Conservation (phyloP, 495 filamentous ascomycete species). For the Hypoxylon lienhwacheense region DNA sequence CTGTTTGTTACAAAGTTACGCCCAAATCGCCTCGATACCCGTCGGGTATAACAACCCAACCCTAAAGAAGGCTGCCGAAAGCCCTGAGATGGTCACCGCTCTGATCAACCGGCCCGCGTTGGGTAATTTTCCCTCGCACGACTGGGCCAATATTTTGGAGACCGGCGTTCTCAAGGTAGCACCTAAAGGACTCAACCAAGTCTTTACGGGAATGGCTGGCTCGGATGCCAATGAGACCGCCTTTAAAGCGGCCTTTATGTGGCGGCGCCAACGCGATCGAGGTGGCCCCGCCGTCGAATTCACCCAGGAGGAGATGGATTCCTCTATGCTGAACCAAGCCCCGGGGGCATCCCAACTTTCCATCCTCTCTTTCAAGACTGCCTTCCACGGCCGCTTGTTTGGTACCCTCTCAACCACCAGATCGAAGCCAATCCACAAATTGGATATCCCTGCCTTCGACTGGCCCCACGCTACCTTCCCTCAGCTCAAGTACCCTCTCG, state of each 20-base stretch:
- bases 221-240: conserved; percentile 99
- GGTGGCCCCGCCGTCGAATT: conserved; percentile 83
- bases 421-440: conserved; percentile 96
- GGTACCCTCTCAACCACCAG: conserved; percentile 90
- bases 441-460: conserved; percentile 97
- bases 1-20: conserved; percentile 59
- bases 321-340: conserved; percentile 80
- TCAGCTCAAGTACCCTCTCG: conserved; percentile 84
- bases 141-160: conserved; percentile 84
- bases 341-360: conserved; percentile 84
- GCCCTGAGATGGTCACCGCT: conserved; percentile 76
- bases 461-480: conserved; percentile 98
- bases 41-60: conserved; percentile 94
- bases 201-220: conserved; percentile 95
- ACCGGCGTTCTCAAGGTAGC: conserved; percentile 88
- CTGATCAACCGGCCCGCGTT: conserved; percentile 94
- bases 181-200: conserved; percentile 88
- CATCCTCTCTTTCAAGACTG: conserved; percentile 90
- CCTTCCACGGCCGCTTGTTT: conserved; percentile 95
- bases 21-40: conserved; percentile 96
- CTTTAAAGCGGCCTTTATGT: conserved; percentile 99
- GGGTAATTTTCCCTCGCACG: conserved; percentile 91
- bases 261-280: conserved; percentile 83
- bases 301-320: conserved; percentile 74
- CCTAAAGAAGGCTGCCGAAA: conserved; percentile 68